phyloP scores from a whole-genome alignment of 495 filamentous ascomycete genomes.

The Jackrogersella multiformis region DNA sequence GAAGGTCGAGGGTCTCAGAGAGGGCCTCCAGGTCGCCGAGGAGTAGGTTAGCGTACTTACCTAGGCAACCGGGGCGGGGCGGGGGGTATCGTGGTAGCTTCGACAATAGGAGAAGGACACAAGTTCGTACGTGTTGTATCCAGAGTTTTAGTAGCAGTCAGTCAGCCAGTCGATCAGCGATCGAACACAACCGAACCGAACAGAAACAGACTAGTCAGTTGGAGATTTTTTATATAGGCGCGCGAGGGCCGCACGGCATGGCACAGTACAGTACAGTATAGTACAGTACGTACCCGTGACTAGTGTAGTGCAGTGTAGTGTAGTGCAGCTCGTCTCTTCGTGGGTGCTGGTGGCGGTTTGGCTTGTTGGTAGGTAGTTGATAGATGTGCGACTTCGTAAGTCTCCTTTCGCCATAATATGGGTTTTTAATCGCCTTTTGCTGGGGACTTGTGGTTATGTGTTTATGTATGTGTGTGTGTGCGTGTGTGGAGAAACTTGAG shows the following conservation, averaged over 20 bases:
- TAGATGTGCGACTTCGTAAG: constrained; percentile 7
- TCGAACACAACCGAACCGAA: no score
- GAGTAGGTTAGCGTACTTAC: constrained; percentile 44
- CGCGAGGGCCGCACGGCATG: background rate
- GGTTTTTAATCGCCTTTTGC: no score
- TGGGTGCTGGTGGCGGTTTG: background rate
- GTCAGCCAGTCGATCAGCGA: no score
- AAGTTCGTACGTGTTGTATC: background rate
- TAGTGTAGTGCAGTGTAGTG: no score
- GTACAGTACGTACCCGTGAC: background rate
- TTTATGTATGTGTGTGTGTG: background rate
- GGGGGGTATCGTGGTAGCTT: no score
- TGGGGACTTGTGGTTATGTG: no score
- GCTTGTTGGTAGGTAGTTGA: constrained; percentile 2
- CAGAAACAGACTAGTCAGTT: background rate
- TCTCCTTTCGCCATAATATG: background rate
- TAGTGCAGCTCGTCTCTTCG: constrained; percentile 8
- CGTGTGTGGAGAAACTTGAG: no score
- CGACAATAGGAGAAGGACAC: background rate
- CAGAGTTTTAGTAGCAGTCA: background rate
- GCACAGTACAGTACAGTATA: constrained; percentile 5
- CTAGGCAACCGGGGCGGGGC: background rate
- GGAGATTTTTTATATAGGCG: constrained; percentile 2
- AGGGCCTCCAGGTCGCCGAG: constrained; percentile 65
- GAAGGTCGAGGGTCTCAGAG: constrained; percentile 67